phyloP scores from a whole-genome alignment of 805 yeast species.

The Saturnispora sanitii region DNA sequence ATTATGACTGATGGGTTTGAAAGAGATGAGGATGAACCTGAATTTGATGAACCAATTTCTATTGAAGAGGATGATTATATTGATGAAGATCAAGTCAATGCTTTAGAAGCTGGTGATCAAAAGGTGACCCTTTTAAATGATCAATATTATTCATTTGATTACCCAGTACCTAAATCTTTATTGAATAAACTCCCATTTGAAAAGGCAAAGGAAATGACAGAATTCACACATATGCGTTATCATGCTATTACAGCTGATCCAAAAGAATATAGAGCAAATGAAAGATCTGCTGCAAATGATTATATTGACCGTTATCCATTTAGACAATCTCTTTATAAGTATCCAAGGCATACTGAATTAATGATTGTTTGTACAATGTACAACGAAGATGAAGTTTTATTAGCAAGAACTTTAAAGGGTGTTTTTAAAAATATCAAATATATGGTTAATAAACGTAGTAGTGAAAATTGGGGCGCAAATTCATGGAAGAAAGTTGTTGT shows the following conservation, averaged over 20 bases:
- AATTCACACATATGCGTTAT: constrained; percentile 77
- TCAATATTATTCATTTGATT: constrained; percentile 67
- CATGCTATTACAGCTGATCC: constrained; percentile 94
- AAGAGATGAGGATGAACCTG: constrained; percentile 25
- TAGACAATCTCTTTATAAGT: constrained; percentile 67
- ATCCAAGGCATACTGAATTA: constrained; percentile 74
- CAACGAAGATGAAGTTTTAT: constrained; percentile 74
- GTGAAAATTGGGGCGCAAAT: constrained; percentile 76
- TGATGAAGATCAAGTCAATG: constrained; percentile 16
- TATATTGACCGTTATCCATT: constrained; percentile 31
- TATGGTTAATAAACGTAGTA: constrained; percentile 38
- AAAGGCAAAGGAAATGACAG: constrained; percentile 28
- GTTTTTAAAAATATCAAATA: constrained; percentile 79
- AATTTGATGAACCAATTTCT: constrained; percentile 13
- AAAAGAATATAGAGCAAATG: constrained; percentile 41
- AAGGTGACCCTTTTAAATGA: constrained; percentile 50
- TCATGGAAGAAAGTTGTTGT: constrained; percentile 92
- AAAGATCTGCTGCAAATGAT: constrained; percentile 38
- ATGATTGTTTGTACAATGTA: constrained; percentile 86
- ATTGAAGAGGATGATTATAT: constrained; percentile 9
- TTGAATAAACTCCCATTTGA: constrained; percentile 37
- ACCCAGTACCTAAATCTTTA: constrained; percentile 67
- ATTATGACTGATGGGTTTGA: constrained; percentile 19
- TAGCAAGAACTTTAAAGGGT: constrained; percentile 83
- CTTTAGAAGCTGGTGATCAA: constrained; percentile 22